Evolutionary conservation across 202 grass and related monocot genomes (phyloP).

Genomic region (Miscanthus sacchariflorus): DNA sequence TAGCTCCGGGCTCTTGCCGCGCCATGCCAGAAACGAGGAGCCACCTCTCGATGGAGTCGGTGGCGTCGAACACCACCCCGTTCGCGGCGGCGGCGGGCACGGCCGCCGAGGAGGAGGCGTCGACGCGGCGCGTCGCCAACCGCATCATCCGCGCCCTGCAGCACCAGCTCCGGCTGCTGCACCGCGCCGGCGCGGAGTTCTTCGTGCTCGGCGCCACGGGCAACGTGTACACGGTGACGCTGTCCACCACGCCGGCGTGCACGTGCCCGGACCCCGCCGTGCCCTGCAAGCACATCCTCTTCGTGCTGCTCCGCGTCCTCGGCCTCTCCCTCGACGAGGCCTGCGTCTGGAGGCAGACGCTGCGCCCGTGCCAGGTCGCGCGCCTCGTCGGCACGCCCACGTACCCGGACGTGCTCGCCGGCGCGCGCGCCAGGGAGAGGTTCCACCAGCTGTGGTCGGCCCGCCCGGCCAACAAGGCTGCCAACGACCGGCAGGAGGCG

Average conservation of each 20-base stretch:
- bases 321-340: conserved; percentile 83
- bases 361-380: conserved; percentile 76
- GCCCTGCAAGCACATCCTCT: conserved; percentile 96
- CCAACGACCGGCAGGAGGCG: neutral
- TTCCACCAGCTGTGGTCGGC: conserved; percentile 75
- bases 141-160: conserved; percentile 91
- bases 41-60: conserved; percentile 58
- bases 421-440: conserved; percentile 61
- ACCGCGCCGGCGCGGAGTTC: conserved; percentile 78
- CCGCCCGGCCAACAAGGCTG: neutral
- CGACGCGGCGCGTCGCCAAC: conserved; percentile 67
- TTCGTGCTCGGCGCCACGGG: conserved; percentile 89
- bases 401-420: conserved; percentile 55
- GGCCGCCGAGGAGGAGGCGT: conserved; percentile 30
- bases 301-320: conserved; percentile 91
- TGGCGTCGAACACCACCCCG: conserved; percentile 34
- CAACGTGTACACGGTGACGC: conserved; percentile 88
- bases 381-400: conserved; percentile 69
- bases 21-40: neutral
- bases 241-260: conserved; percentile 66
- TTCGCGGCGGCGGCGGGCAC: neutral
- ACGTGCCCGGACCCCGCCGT: conserved; percentile 77
- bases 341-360: conserved; percentile 74
- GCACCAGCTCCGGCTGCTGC: conserved; percentile 81
- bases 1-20: neutral